These are phyloP conservation scores for Jackrogersella minutella DNA, from an alignment of 495 filamentous ascomycete genomes.

Conservation along the genomic window DNA sequence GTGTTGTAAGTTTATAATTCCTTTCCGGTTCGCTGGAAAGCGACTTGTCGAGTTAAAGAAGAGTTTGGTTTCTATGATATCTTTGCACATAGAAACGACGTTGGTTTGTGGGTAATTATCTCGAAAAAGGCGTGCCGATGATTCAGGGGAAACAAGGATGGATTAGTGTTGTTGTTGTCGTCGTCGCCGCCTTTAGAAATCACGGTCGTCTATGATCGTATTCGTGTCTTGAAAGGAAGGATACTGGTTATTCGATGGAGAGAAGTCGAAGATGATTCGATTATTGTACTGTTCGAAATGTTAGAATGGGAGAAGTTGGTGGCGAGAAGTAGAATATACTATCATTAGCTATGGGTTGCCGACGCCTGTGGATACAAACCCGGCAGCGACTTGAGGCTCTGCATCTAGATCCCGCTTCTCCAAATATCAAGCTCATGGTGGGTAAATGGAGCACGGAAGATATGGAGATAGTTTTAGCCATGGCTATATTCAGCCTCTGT, in stretches of 20 bases:
- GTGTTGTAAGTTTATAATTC: neutral
- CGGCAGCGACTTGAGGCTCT: slow-evolving; percentile 22
- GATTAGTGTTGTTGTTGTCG: neutral
- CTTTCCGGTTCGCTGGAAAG: neutral
- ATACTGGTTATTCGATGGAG: neutral
- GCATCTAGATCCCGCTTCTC: slow-evolving; percentile 37
- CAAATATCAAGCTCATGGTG: slow-evolving; percentile 28
- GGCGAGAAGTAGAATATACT: slow-evolving; percentile 5
- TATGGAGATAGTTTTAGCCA: slow-evolving; percentile 9
- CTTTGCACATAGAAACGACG: neutral
- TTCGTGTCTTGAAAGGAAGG: neutral
- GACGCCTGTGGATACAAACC: slow-evolving; percentile 27
- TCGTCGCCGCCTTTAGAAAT: too few relatives aligned
- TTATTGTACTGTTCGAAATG: neutral
- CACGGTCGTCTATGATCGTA: too few relatives aligned
- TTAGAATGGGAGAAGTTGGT: neutral
- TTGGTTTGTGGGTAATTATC: neutral
- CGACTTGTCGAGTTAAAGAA: neutral
- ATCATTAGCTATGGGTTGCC: slow-evolving; percentile 15
- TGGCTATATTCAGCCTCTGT: slow-evolving; percentile 20
- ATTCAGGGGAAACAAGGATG: neutral
- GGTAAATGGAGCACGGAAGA: slow-evolving; percentile 27
- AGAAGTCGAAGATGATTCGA: neutral
- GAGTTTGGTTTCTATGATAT: neutral
- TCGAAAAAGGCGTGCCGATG: neutral